Conservation (phyloP, 2,329 filamentous ascomycete genomes). For the Pseudocercospora fuligena region DNA sequence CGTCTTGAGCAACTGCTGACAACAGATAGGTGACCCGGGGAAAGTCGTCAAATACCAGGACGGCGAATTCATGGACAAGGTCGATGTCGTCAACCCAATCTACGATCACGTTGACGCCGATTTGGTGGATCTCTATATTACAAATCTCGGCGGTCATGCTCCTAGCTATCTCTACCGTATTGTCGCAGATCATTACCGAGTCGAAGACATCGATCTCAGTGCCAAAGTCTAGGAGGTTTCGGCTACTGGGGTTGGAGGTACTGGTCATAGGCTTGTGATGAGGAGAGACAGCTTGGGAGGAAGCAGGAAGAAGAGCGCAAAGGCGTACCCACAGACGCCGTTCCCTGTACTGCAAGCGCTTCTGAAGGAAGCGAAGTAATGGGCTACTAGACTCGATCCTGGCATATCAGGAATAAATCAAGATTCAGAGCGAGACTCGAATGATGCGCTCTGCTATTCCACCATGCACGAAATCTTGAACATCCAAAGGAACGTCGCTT, state of each 20-base stretch:
- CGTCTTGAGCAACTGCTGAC: neutral
- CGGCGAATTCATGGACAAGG: constrained; percentile 75
- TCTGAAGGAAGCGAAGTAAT: neutral
- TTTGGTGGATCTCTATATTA: constrained; percentile 80
- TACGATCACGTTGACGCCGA: constrained; percentile 83
- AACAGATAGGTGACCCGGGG: constrained; percentile 62
- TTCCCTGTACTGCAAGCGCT: neutral
- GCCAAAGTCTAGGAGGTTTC: constrained; percentile 18
- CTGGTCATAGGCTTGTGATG: neutral
- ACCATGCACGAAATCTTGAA: no score
- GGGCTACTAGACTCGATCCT: neutral
- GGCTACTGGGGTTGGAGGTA: neutral
- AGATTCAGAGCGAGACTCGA: neutral
- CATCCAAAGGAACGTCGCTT: no score
- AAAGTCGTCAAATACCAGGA: constrained; percentile 78
- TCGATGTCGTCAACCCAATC: constrained; percentile 77
- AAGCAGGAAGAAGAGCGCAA: constrained; percentile 4
- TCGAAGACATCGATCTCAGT: constrained; percentile 67
- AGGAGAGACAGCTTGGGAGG: neutral
- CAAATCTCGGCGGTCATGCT: constrained; percentile 76
- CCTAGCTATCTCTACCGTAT: constrained; percentile 74
- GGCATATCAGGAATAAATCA: neutral
- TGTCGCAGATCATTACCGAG: constrained; percentile 75
- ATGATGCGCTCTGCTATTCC: neutral
- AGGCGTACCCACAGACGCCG: neutral